Evolutionary conservation across 768 basidiomycete genomes (phyloP).

Genomic region (Tricholoma furcatifolium): DNA sequence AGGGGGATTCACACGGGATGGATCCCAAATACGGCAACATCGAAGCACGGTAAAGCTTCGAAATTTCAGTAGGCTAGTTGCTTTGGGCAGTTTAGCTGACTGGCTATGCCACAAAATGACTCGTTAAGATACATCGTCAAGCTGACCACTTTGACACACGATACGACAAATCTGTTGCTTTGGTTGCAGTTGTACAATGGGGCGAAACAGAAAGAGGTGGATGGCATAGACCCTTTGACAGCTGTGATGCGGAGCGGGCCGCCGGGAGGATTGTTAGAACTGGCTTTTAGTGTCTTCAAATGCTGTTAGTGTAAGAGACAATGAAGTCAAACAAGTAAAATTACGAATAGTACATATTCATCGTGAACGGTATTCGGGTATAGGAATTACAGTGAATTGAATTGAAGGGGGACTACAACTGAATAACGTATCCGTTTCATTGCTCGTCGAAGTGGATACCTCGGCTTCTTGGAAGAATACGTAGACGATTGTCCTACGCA

Average conservation of each 20-base stretch:
- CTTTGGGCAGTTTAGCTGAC: neutral
- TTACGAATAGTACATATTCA: too few species aligned
- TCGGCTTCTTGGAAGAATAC: too few species aligned
- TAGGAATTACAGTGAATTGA: too few species aligned
- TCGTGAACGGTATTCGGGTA: too few species aligned
- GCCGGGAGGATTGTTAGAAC: too few species aligned
- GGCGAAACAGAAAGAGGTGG: neutral
- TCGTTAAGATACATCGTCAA: neutral
- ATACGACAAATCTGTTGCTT: constrained; percentile 2
- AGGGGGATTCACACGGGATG: constrained; percentile 21
- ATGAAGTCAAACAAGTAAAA: too few species aligned
- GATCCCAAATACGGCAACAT: constrained; percentile 14
- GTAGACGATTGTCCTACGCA: too few species aligned
- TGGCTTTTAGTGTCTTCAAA: too few species aligned
- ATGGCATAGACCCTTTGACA: constrained; percentile 5
- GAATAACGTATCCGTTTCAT: too few species aligned
- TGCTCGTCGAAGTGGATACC: too few species aligned
- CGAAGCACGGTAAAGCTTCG: neutral
- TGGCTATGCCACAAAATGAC: neutral
- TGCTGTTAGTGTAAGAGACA: too few species aligned
- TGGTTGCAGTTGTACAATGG: neutral
- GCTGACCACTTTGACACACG: neutral
- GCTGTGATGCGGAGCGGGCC: neutral
- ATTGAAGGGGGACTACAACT: too few species aligned
- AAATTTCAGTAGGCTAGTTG: neutral